These are phyloP conservation scores for Melanopsichium pennsylvanicum DNA, from an alignment of 1,284 basidiomycete genomes.

Conservation along the genomic window DNA sequence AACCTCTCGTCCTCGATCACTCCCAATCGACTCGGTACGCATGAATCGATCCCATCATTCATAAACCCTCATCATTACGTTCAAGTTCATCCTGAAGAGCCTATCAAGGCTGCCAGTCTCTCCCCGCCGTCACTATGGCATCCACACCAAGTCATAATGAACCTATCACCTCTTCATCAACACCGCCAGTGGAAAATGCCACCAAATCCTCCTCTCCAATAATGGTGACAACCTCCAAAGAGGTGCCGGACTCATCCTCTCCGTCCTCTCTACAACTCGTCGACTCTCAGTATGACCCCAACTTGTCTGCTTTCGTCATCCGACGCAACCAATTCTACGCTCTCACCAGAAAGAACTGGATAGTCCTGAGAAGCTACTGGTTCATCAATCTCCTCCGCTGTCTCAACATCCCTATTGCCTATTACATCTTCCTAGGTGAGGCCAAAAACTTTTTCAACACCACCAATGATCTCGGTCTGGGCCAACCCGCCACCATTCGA, in stretches of 20 bases:
- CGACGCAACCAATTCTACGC: slow-evolving; percentile 27
- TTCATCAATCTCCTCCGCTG: slow-evolving; percentile 74
- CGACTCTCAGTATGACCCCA: slow-evolving; percentile 1
- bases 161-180: not conserved
- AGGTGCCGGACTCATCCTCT: slow-evolving; percentile 1
- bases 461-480: slow-evolving; percentile 34
- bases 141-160: not conserved
- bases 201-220: slow-evolving; percentile 2
- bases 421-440: slow-evolving; percentile 74
- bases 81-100: no score
- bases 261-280: slow-evolving; percentile 5
- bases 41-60: no score
- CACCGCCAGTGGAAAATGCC: not conserved
- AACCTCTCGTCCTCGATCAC: no score
- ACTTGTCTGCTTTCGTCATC: slow-evolving; percentile 20
- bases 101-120: not conserved
- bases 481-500: slow-evolving; percentile 15
- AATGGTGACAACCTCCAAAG: slow-evolving; percentile 9
- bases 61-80: no score
- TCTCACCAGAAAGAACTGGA: slow-evolving; percentile 32
- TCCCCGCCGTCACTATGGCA: slow-evolving; percentile 3
- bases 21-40: no score
- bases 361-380: slow-evolving; percentile 31
- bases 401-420: slow-evolving; percentile 75
- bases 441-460: slow-evolving; percentile 48